Conservation (phyloP, 306 rosid species). For the Ziziphus jujuba region DNA sequence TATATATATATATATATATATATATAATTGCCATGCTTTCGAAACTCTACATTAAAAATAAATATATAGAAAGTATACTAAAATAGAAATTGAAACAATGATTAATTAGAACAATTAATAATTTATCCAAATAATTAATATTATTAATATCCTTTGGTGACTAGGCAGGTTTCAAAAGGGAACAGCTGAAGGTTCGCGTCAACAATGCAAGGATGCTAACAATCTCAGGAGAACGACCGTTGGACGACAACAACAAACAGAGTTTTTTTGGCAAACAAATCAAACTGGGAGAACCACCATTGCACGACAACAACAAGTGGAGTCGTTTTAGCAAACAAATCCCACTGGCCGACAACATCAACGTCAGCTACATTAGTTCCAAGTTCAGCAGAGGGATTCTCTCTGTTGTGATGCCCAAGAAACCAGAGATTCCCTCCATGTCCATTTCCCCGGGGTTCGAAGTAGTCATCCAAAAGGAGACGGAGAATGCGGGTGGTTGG, state of each 20-base stretch:
- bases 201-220: constrained; percentile 18
- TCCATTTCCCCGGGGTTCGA: too few species aligned
- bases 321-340: constrained; percentile 56
- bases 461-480: too few species aligned
- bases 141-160: not conserved
- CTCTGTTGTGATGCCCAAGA: constrained; percentile 39
- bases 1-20: too few species aligned
- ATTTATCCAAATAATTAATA: not conserved
- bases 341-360: constrained; percentile 30
- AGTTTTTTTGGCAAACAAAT: constrained; percentile 55
- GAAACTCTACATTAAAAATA: not conserved
- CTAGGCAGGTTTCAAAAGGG: constrained; percentile 57
- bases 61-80: not conserved
- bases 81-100: not conserved
- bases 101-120: not conserved
- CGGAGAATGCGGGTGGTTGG: too few species aligned
- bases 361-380: constrained; percentile 32
- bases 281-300: too few species aligned
- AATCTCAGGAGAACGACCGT: constrained; percentile 47
- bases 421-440: too few species aligned
- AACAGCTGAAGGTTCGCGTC: constrained; percentile 46
- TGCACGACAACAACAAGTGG: constrained; percentile 63
- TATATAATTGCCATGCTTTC: too few species aligned
- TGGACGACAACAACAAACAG: constrained; percentile 36
- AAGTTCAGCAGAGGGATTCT: constrained; percentile 40